phyloP scores from a whole-genome alignment of 192 early-diverging fungal genomes.

The Coemansia sp. region DNA sequence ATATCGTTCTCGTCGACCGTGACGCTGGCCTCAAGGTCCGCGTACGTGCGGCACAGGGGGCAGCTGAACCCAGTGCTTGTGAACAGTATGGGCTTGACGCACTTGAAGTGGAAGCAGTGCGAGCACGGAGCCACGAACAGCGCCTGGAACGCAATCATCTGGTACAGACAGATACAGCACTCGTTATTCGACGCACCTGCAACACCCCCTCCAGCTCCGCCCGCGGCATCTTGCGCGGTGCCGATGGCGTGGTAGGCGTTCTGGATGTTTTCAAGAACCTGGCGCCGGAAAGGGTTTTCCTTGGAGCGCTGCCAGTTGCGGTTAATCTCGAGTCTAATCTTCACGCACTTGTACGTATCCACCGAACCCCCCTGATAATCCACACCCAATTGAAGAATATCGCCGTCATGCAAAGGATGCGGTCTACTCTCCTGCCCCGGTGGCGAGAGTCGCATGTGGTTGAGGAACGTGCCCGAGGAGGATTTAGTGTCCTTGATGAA shows the following conservation, averaged over 20 bases:
- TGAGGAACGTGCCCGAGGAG: constrained; percentile 97
- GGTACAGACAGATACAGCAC: constrained; percentile 91
- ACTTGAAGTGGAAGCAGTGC: constrained; percentile 93
- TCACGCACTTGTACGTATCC: constrained; percentile 93
- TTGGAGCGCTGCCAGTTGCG: constrained; percentile 64
- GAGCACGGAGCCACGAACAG: constrained; percentile 92
- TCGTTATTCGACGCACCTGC: constrained; percentile 53
- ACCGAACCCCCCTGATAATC: constrained; percentile 93
- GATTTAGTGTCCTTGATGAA: constrained; percentile 93
- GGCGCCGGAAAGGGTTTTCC: constrained; percentile 64
- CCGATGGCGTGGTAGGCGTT: constrained; percentile 37
- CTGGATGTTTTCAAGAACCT: constrained; percentile 52
- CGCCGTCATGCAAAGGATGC: constrained; percentile 81
- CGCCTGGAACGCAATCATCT: constrained; percentile 84
- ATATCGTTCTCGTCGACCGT: constrained; percentile 54
- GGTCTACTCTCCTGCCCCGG: constrained; percentile 83
- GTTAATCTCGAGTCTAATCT: constrained; percentile 81
- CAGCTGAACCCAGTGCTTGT: constrained; percentile 79
- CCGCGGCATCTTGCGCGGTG: constrained; percentile 1
- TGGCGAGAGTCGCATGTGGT: constrained; percentile 89
- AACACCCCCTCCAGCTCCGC: constrained; percentile 18
- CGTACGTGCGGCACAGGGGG: constrained; percentile 89
- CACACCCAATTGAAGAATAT: constrained; percentile 94
- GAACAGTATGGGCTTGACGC: constrained; percentile 79
- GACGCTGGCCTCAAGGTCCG: constrained; percentile 84